Evolutionary conservation across 768 basidiomycete species (phyloP), one percentile per base, ranked within the genome.

Genomic region (Tulasnella sp.): DNA sequence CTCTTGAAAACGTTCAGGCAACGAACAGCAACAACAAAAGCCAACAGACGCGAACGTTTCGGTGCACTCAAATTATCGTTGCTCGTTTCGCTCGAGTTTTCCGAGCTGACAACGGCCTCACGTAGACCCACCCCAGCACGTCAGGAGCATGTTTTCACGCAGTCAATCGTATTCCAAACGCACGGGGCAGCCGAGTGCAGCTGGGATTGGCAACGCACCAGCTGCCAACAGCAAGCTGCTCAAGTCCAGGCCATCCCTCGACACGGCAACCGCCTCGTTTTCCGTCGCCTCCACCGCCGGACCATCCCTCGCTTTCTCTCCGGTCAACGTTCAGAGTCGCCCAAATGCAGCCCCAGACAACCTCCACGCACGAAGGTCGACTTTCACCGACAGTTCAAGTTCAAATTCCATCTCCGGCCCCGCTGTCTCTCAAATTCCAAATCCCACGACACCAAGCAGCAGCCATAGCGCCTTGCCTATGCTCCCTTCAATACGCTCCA

Each of bases 141-240:
- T 71, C 71, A 34, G 71, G 71, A 34, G 39, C 34, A 74, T 74
- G 72, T 74, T 74, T 74, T 74, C 72, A 39, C 72, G 72, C 72
- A 74, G 72, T 38, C 76, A 77, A 38, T 77, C 76, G 48, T 77
- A 56, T 62, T 77, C 76, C 27, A 77, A 77, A 39, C 76, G 76
- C 52, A 34, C 48, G 39, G 48, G 48, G 38, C 56, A 36, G n/a
- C 9, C 44, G 31, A 36, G 42, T 42, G 12, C 74, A 44, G 9
- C 18, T 3, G 44, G 34, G 18, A 75, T 68, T 40, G 56, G 48
- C 46, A 68, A 39, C 48, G 76, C 58, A 18, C n/a, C 52, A 34
- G 34, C 31, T 24, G 58, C 46, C 2, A 52, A 38, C 36, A 77
- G 19, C 76, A 77, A 77, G 68, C 19, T 56, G 24, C 38, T 39